phyloP scores from a whole-genome alignment of 495 filamentous ascomycete species.

The Aspergillus carlsbadensis region DNA sequence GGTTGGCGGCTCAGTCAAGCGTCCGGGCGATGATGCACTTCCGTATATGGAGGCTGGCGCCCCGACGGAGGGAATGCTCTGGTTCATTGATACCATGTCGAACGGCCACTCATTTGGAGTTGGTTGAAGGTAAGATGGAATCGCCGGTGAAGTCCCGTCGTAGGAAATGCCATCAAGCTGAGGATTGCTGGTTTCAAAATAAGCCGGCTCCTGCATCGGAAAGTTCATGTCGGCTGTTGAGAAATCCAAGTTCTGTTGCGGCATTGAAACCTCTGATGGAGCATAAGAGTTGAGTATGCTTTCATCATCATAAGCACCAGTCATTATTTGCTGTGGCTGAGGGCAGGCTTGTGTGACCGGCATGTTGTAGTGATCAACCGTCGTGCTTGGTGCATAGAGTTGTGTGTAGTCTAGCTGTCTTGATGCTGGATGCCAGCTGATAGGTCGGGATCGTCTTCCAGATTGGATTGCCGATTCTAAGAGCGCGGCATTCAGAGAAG shows the following conservation, averaged over 20 bases:
- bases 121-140: constrained; percentile 23
- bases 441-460: constrained; percentile 51
- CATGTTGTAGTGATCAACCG: constrained; percentile 24
- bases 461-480: constrained; percentile 37
- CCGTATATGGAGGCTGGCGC: constrained; percentile 37
- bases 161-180: constrained; percentile 34
- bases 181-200: constrained; percentile 42
- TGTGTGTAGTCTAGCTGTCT: constrained; percentile 38
- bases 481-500: constrained; percentile 33
- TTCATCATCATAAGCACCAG: constrained; percentile 23
- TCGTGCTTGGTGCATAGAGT: constrained; percentile 19
- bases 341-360: constrained; percentile 28
- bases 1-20: constrained; percentile 54
- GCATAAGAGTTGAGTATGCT: constrained; percentile 31
- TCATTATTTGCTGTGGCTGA: constrained; percentile 25
- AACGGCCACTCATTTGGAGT: constrained; percentile 37
- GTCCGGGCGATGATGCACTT: constrained; percentile 41
- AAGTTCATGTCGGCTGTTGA: constrained; percentile 33
- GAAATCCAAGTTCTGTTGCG: constrained; percentile 25
- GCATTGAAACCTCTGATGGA: constrained; percentile 29
- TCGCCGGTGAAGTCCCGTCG: constrained; percentile 23
- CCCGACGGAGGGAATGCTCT: constrained; percentile 33
- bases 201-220: constrained; percentile 44
- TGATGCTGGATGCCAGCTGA: constrained; percentile 68
- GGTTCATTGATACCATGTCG: constrained; percentile 42